Evolutionary conservation across 306 rosid species (phyloP).

Genomic region (Pyrus betulifolia): DNA sequence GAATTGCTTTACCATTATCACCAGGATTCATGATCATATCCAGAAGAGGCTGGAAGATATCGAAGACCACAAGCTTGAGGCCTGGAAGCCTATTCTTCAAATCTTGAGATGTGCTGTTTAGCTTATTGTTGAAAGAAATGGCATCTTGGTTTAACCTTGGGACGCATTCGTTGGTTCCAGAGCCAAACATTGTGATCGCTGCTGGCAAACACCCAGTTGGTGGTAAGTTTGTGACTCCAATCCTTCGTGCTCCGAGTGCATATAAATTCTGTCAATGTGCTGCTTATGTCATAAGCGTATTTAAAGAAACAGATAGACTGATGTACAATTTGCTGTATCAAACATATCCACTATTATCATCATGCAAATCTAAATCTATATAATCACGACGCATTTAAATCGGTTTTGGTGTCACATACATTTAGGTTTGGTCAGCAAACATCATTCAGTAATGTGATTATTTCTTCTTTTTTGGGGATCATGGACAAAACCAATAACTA

Average conservation of each 20-base stretch:
- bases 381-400: neutral
- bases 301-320: neutral
- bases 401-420: neutral
- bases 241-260: constrained; percentile 42
- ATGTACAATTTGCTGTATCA: neutral
- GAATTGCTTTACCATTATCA: constrained; percentile 25
- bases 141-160: constrained; percentile 47
- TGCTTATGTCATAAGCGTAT: constrained; percentile 16
- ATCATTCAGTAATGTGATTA: neutral
- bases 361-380: neutral
- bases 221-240: constrained; percentile 47
- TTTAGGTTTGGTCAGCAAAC: neutral
- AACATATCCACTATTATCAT: neutral
- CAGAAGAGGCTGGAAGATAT: constrained; percentile 48
- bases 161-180: constrained; percentile 50
- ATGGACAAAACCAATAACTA: neutral
- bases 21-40: constrained; percentile 33
- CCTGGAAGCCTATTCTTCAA: constrained; percentile 33
- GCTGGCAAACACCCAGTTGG: constrained; percentile 54
- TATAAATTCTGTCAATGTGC: constrained; percentile 44
- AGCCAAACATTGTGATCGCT: constrained; percentile 43
- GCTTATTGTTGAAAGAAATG: constrained; percentile 44
- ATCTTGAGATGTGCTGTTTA: constrained; percentile 31
- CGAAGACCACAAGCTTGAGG: constrained; percentile 46
- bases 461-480: neutral